These are phyloP conservation scores for Cicer judaicum DNA, from an alignment of 306 rosid genomes.

Conservation along the genomic window DNA sequence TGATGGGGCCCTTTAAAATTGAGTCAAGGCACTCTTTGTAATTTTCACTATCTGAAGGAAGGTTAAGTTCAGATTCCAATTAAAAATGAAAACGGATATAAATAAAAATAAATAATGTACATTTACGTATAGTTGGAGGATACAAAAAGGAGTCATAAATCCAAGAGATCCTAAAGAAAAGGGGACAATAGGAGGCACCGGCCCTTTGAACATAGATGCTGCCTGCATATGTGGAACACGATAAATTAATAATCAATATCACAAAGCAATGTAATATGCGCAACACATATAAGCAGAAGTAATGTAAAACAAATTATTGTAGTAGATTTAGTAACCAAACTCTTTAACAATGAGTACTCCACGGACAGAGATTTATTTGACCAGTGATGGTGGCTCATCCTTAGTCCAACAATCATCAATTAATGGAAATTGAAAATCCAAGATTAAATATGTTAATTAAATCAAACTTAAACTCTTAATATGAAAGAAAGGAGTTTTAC, in stretches of 20 bases:
- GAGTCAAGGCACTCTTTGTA: conserved; percentile 83
- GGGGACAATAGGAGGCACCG: conserved; percentile 95
- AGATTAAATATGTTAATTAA: background rate
- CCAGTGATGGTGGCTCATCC: conserved; percentile 19
- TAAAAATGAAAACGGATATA: conserved; percentile 27
- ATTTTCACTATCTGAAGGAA: conserved; percentile 78
- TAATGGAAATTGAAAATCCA: conserved; percentile 20
- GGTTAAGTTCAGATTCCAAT: conserved; percentile 61
- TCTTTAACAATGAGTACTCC: conserved; percentile 15
- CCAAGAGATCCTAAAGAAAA: conserved; percentile 97
- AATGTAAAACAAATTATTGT: conserved; percentile 5
- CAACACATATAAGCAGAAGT: conserved; percentile 12
- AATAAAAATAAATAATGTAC: conserved; percentile 15
- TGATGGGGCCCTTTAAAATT: conserved; percentile 84
- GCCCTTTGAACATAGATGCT: conserved; percentile 97
- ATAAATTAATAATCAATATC: conserved; percentile 22
- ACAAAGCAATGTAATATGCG: conserved; percentile 11
- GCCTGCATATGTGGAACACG: conserved; percentile 68
- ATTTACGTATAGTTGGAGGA: conserved; percentile 56
- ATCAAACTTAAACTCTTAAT: conserved; percentile 22
- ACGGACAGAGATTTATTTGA: conserved; percentile 5
- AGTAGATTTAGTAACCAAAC: conserved; percentile 32
- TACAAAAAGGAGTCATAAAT: conserved; percentile 96
- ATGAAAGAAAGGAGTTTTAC: background rate
- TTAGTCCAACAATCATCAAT: conserved; percentile 24